Percentiles rank a stretch among this genome's conserved stretches.
Conservation (phyloP, 768 basidiomycete species). For the Rhizopogon vesiculosus region DNA sequence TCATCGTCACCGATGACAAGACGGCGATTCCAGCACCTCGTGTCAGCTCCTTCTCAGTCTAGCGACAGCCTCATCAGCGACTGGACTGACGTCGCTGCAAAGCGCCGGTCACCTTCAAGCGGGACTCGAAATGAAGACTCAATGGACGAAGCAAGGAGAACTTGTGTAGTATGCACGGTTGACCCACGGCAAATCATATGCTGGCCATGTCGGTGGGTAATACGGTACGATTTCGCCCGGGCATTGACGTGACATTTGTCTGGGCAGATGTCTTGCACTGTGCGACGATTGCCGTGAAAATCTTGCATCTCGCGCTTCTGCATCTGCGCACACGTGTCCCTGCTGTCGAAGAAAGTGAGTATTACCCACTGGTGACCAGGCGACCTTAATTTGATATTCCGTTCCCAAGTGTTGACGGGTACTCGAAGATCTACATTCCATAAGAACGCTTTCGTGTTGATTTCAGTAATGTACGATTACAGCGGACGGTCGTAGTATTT, state of each 20-base stretch:
- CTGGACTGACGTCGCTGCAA: slow-evolving; percentile 26
- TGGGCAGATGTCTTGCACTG: slow-evolving; percentile 41
- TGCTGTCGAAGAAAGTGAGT: slow-evolving; percentile 47
- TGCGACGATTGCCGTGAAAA: slow-evolving; percentile 53
- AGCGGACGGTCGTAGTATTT: background rate
- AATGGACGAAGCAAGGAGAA: slow-evolving; percentile 23
- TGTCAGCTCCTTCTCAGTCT: slow-evolving; percentile 15
- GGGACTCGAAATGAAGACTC: slow-evolving; percentile 18
- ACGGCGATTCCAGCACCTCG: slow-evolving; percentile 37
- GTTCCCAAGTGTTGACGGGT: slow-evolving; percentile 25
- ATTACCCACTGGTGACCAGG: slow-evolving; percentile 3
- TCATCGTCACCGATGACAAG: slow-evolving; percentile 46
- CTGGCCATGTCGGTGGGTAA: slow-evolving; percentile 75
- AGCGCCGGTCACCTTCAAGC: slow-evolving; percentile 14
- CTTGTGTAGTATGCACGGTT: slow-evolving; percentile 71
- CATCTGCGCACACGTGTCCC: slow-evolving; percentile 47
- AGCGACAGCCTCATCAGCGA: slow-evolving; percentile 13
- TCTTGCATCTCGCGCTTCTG: slow-evolving; percentile 43
- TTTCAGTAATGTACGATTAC: background rate
- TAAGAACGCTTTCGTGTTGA: background rate
- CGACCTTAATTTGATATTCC: background rate
- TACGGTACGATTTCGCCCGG: background rate
- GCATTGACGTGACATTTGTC: background rate
- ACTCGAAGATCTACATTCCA: slow-evolving; percentile 31
- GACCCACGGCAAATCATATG: slow-evolving; percentile 70